These are phyloP conservation scores for Trichoderma sp. DNA, from an alignment of 2,329 filamentous ascomycete species.

Conservation along the genomic window DNA sequence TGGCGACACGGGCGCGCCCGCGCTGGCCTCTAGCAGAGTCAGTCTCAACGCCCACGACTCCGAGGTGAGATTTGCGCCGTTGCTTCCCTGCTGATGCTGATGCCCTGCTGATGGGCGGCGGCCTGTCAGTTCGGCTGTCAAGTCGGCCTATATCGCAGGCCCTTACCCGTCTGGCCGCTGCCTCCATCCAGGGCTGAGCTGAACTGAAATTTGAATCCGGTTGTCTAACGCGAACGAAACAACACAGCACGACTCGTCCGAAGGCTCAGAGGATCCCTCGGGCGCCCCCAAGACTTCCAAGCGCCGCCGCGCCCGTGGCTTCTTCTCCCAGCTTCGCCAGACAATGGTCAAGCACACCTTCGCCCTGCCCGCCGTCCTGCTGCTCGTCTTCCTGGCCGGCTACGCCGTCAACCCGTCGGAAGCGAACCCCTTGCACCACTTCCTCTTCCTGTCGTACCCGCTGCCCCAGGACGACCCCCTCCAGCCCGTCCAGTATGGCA, in stretches of 20 bases:
- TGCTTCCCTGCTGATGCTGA: conserved; percentile 12
- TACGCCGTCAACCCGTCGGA: conserved; percentile 77
- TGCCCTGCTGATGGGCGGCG: too few relatives aligned
- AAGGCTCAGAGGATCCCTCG: conserved; percentile 5
- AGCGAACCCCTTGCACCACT: conserved; percentile 76
- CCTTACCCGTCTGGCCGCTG: too few relatives aligned
- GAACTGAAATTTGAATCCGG: neutral
- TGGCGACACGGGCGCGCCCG: conserved; percentile 59
- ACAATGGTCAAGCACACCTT: conserved; percentile 64
- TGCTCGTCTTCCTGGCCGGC: conserved; percentile 62
- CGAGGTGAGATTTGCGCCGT: conserved; percentile 25
- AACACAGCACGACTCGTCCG: conserved; percentile 18
- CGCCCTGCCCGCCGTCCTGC: conserved; percentile 67
- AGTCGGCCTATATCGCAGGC: too few relatives aligned
- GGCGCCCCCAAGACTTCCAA: conserved; percentile 49
- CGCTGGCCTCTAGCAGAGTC: conserved; percentile 55
- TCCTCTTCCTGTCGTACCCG: conserved; percentile 89
- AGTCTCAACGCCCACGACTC: conserved; percentile 43
- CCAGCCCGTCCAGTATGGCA: conserved; percentile 73
- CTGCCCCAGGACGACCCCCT: conserved; percentile 54
- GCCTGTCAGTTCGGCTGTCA: too few relatives aligned
- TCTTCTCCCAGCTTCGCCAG: conserved; percentile 53
- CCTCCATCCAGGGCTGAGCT: too few relatives aligned
- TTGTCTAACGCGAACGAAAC: conserved; percentile 9
- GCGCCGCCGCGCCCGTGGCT: conserved; percentile 57